These are phyloP conservation scores for Dendrothele bispora DNA, from an alignment of 768 basidiomycete genomes.

Conservation along the genomic window DNA sequence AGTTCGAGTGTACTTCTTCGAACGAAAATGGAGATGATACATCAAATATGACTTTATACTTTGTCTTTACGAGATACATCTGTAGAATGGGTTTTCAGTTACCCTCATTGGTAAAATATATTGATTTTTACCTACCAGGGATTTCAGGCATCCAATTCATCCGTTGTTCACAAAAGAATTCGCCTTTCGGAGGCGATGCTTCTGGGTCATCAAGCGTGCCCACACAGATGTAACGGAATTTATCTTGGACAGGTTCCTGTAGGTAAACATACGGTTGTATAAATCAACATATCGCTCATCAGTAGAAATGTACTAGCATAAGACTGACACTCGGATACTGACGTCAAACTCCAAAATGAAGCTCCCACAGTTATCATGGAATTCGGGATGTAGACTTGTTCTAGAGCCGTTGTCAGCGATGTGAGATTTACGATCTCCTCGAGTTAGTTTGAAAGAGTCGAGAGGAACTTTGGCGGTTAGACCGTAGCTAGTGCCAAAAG, in stretches of 20 bases:
- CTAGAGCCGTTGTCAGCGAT: neutral
- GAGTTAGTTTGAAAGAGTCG: neutral
- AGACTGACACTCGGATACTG: neutral
- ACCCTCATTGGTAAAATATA: too few relatives aligned
- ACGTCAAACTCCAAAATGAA: neutral
- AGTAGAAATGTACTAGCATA: neutral
- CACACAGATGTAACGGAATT: neutral
- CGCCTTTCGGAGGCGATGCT: neutral
- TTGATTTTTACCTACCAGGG: too few relatives aligned
- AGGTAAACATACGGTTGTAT: too few relatives aligned
- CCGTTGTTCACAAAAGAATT: neutral
- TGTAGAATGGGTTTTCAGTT: too few relatives aligned
- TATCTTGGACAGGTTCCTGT: neutral
- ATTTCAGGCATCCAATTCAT: neutral
- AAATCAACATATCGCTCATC: too few relatives aligned
- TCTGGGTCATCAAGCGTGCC: neutral
- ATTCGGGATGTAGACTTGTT: neutral
- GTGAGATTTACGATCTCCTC: neutral
- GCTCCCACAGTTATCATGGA: neutral
- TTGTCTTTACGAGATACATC: too few relatives aligned
- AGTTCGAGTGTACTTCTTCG: too few relatives aligned
- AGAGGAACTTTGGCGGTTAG: neutral
- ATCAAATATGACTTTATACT: too few relatives aligned
- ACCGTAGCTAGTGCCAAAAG: too few relatives aligned
- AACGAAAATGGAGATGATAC: too few relatives aligned